Base-by-base conservation (phyloP, 805 yeast species). In the Nakazawaea laoshanensis region DNA sequence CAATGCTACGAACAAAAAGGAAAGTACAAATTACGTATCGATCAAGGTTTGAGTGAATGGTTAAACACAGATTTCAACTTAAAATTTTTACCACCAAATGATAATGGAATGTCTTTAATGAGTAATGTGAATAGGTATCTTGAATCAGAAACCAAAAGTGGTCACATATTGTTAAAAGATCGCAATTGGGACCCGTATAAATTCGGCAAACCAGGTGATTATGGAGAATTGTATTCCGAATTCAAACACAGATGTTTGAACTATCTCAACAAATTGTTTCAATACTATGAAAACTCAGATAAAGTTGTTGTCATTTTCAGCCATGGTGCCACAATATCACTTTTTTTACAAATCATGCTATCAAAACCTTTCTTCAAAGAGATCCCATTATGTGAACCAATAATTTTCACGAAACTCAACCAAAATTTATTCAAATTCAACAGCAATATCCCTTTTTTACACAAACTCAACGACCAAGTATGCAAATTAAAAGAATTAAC, bases 21-120 rank as follows among this genome's bases (percentile, higher is more conserved):
- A 12, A 37, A 36, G 6, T 39, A 48, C 17, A 48, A 52, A 27
- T 44, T 63, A n/a, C 34, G 58, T 15, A 46, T 64, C 4, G 70
- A 64, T 35, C 70, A 63, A 29, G 57, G 55, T 2, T 43, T 62
- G 8, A 53, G 63, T 2, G 70, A 64, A 30, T 65, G 70, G 70
- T 48, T 64, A n/a, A 59, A 49, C 37, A 56, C 53, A 9, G 60
- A 59, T 26, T 54, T 60, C 29, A 61, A 62, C 35, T 45, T 60
- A 22, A 52, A 53, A 27, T 54, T 49, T 35, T 49, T 54, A 29
- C 70, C 70, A 2, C 70, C 70, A 5, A 63, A 63, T 39, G 70
- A 65, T 44, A 60, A 58, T 35, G 70, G 70, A 10, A 55, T 52
- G 8, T 52, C 65, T 1, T 45, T 65, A 45, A 46, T 61, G 15